Percentiles rank a stretch among this genome's conserved stretches.
phyloP scores from a whole-genome alignment of 495 filamentous ascomycete genomes.

The Annulohypoxylon maeteangense region DNA sequence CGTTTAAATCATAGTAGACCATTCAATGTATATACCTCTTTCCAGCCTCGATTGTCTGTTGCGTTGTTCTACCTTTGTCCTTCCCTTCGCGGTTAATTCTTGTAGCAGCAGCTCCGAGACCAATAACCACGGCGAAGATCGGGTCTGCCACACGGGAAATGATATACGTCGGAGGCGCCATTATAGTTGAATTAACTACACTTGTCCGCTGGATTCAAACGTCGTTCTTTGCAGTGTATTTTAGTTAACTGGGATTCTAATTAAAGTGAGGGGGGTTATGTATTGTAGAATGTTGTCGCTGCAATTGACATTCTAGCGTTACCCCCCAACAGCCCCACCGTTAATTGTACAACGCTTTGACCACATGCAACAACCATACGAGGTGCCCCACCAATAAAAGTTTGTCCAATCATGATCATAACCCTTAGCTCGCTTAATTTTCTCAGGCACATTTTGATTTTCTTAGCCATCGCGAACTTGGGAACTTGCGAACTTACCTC shows the following conservation, averaged over 20 bases:
- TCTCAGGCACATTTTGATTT: conserved; percentile 43
- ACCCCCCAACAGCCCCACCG: not conserved
- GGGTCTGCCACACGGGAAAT: conserved; percentile 81
- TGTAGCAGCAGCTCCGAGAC: conserved; percentile 68
- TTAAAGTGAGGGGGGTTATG: not conserved
- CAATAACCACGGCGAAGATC: conserved; percentile 86
- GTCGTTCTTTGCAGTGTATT: not conserved
- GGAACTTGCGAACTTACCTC: conserved; percentile 1
- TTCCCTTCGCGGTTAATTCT: conserved; percentile 86
- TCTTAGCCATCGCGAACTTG: conserved; percentile 38
- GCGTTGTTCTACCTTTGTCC: conserved; percentile 67
- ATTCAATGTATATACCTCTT: conserved; percentile 53
- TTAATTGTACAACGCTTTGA: conserved; percentile 16
- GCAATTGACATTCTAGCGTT: not conserved
- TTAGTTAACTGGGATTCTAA: not conserved
- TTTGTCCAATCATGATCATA: conserved; percentile 36
- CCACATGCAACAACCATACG: conserved; percentile 1
- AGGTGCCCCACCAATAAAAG: conserved; percentile 1
- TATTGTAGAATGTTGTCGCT: not conserved
- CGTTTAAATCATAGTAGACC: not conserved
- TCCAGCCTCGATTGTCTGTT: conserved; percentile 61
- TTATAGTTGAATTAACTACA: conserved; percentile 31
- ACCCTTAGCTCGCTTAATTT: conserved; percentile 45
- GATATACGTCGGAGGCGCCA: conserved; percentile 64
- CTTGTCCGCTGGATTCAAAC: not conserved